Evolutionary conservation across 805 yeast species (phyloP).

Genomic region (Pichia sporocuriosa): DNA sequence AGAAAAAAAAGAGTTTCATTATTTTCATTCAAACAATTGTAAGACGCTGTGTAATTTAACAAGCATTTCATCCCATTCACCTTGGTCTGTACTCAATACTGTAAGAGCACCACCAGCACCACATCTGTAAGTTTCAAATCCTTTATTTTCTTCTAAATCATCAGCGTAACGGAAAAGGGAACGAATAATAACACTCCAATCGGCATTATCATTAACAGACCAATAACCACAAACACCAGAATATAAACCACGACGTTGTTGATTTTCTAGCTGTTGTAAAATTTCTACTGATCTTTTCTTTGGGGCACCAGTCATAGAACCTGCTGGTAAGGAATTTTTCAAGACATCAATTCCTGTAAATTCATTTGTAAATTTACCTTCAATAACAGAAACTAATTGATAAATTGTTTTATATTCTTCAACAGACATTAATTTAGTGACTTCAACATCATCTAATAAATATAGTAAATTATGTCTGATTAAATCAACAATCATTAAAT

Average conservation of each 20-base stretch:
- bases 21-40: conserved; percentile 46
- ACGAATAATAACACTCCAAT: conserved; percentile 94
- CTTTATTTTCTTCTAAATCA: conserved; percentile 29
- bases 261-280: conserved; percentile 51
- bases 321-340: conserved; percentile 83
- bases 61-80: conserved; percentile 90
- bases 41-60: conserved; percentile 74
- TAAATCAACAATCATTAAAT: conserved; percentile 92
- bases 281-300: conserved; percentile 87
- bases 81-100: conserved; percentile 70
- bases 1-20: neutral
- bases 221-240: conserved; percentile 96
- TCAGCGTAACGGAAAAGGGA: conserved; percentile 63
- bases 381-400: conserved; percentile 86
- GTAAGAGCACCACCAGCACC: conserved; percentile 99
- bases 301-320: conserved; percentile 99
- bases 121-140: conserved; percentile 54
- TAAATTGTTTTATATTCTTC: conserved; percentile 90
- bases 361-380: conserved; percentile 42
- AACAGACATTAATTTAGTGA: conserved; percentile 76
- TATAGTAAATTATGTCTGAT: conserved; percentile 86
- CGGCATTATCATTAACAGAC: conserved; percentile 80
- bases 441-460: conserved; percentile 57
- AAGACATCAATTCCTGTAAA: conserved; percentile 75
- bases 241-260: conserved; percentile 70